These are phyloP conservation scores for Penicillium cinerascens DNA, from an alignment of 495 filamentous ascomycete species.

Conservation along the genomic window DNA sequence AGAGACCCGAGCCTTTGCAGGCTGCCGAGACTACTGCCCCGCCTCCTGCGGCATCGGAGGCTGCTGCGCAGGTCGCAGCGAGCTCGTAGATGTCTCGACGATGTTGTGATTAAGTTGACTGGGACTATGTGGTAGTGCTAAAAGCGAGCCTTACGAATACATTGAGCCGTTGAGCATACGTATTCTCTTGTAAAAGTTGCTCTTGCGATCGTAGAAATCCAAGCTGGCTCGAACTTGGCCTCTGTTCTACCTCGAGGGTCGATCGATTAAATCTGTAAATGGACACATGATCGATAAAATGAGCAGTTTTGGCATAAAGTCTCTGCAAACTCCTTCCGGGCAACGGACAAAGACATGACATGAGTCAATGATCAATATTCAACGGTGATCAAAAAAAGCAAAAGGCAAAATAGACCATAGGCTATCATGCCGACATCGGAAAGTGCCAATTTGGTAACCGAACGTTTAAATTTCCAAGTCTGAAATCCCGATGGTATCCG, in stretches of 20 bases:
- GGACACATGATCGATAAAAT: not conserved
- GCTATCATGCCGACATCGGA: not conserved
- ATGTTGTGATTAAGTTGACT: not conserved
- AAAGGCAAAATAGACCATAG: too few species aligned
- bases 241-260: too few species aligned
- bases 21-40: conserved; percentile 6
- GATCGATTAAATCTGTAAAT: too few species aligned
- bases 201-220: not conserved
- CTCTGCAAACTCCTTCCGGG: not conserved
- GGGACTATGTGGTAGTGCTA: not conserved
- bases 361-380: not conserved
- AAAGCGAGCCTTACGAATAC: not conserved
- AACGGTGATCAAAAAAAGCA: not conserved
- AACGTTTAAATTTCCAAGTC: not conserved
- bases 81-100: conserved; percentile 10
- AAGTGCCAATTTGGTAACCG: not conserved
- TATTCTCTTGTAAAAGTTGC: not conserved
- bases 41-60: conserved; percentile 13
- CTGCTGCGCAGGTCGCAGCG: conserved; percentile 29
- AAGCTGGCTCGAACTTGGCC: not conserved
- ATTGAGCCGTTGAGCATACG: not conserved
- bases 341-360: too few species aligned
- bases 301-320: not conserved
- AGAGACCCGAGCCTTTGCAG: conserved; percentile 20
- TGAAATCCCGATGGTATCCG: not conserved